Base-by-base conservation (phyloP, 495 filamentous ascomycete genomes). In the Penicillium coprophilum region DNA sequence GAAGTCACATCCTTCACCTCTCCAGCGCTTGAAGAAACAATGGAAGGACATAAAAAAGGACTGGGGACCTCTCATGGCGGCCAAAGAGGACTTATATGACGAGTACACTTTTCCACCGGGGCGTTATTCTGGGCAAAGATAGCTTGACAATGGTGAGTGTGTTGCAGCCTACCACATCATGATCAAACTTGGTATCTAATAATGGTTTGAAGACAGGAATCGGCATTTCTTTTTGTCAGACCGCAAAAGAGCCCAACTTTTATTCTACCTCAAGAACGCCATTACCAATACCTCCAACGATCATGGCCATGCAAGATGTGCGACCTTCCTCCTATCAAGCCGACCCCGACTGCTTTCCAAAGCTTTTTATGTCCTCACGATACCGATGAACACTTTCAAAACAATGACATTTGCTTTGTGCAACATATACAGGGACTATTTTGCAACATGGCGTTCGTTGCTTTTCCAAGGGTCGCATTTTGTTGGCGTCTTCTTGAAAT, bases 71-170 rank as follows among this genome's bases (percentile, higher is more conserved):
- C 54, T 56, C 8, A 41, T 56, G 54, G 54, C 54, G 4, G 54
- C 54, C 27, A 56, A 56, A 39, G 46, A 48, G 9, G 12, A 36
- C 24, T 28, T 43, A 7, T 19, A 56, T 17, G 54, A 56, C 27
- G 54, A 56, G 19, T 56, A 56, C 39, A 56, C 45, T 8, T 56
- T 56, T 24, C 23, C 46, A 28, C 28, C 54, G 2, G 54, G 54
- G 17, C 45, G 54, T 10, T 56, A 56, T 36, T 24, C 46, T 31
- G 54, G 54, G 1, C 54, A 56, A 38, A 46, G 46, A 30, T 41
- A 49, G 20, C 9, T n/a, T n/a, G 27, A 30, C 39, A 30, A 52
- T 21, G 36, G 50, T 52, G 17, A 52, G 21, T 39, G 20, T 17
- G 27, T n/a, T 20, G 19, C 31, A 34, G 2, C 12, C 31, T 34